Conservation (phyloP, 768 basidiomycete species). For the Tricholoma sp. region DNA sequence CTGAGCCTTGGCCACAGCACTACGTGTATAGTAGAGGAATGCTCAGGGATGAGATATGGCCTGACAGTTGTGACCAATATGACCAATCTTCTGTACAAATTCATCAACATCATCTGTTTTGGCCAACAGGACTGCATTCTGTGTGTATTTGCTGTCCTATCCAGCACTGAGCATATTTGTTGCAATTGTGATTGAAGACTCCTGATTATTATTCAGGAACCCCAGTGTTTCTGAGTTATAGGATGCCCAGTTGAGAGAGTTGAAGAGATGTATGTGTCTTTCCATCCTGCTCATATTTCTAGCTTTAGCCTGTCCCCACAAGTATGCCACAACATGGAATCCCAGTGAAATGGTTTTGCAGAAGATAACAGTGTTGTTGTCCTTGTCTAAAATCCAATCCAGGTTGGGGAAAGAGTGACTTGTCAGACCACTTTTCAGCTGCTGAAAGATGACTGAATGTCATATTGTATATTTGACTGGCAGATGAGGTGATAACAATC, state of each 20-base stretch:
- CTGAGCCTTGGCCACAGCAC: not conserved
- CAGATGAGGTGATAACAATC: too few species aligned
- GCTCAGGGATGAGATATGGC: not conserved
- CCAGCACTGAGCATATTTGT: too few species aligned
- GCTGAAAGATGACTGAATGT: too few species aligned
- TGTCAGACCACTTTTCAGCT: too few species aligned
- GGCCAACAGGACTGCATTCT: too few species aligned
- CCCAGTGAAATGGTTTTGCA: slow-evolving; percentile 20
- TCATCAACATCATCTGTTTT: slow-evolving; percentile 5
- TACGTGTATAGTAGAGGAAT: not conserved
- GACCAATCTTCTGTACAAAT: slow-evolving; percentile 13
- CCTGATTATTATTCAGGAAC: not conserved
- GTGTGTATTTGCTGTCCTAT: too few species aligned
- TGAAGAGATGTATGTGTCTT: slow-evolving; percentile 8
- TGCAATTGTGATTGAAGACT: not conserved
- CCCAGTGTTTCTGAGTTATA: not conserved
- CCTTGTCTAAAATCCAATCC: slow-evolving; percentile 16
- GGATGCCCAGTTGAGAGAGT: not conserved
- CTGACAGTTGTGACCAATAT: not conserved
- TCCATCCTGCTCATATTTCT: not conserved
- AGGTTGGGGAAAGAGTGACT: too few species aligned
- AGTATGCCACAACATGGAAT: slow-evolving; percentile 16
- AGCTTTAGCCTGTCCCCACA: slow-evolving; percentile 9
- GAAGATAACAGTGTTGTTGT: slow-evolving; percentile 21
- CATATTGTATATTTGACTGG: too few species aligned